Conservation (phyloP, 2,329 filamentous ascomycete genomes). For the Microcera coccophila region DNA sequence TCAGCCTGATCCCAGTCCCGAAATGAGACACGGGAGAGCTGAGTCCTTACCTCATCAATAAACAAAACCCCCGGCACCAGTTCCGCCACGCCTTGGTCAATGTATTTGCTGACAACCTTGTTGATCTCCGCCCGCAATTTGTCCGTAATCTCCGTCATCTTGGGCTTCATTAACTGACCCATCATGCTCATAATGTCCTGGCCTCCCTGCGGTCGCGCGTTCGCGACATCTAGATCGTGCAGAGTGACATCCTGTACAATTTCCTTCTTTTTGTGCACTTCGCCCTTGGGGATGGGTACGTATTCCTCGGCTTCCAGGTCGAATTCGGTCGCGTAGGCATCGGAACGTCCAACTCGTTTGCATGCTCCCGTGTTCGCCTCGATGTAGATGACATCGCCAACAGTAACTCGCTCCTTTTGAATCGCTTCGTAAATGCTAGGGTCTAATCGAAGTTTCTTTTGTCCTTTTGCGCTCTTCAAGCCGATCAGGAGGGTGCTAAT, state of each 20-base stretch:
- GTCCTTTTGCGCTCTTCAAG: constrained; percentile 90
- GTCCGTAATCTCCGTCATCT: constrained; percentile 99
- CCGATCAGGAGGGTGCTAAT: constrained; percentile 95
- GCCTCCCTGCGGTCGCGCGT: constrained; percentile 89
- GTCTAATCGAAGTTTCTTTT: constrained; percentile 95
- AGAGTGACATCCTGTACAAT: constrained; percentile 98
- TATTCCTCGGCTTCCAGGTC: constrained; percentile 99
- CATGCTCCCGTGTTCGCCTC: constrained; percentile 98
- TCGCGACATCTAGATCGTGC: constrained; percentile 94
- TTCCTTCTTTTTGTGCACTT: constrained; percentile 99
- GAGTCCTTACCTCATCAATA: constrained; percentile 78
- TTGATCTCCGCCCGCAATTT: constrained; percentile 95
- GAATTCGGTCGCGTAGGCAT: constrained; percentile 97
- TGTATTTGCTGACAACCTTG: constrained; percentile 98
- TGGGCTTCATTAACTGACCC: constrained; percentile 99
- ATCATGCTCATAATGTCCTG: constrained; percentile 99
- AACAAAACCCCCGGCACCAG: constrained; percentile 97
- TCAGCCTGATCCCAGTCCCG: constrained; percentile 20
- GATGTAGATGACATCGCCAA: constrained; percentile 98
- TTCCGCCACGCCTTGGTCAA: constrained; percentile 96
- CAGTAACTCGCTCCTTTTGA: constrained; percentile 92
- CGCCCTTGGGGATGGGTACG: constrained; percentile 96
- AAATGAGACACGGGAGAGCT: constrained; percentile 8
- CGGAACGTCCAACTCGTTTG: constrained; percentile 92
- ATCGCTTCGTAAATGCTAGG: constrained; percentile 99